Base-by-base conservation (phyloP, 345 rosid species). In the Microcos paniculata region DNA sequence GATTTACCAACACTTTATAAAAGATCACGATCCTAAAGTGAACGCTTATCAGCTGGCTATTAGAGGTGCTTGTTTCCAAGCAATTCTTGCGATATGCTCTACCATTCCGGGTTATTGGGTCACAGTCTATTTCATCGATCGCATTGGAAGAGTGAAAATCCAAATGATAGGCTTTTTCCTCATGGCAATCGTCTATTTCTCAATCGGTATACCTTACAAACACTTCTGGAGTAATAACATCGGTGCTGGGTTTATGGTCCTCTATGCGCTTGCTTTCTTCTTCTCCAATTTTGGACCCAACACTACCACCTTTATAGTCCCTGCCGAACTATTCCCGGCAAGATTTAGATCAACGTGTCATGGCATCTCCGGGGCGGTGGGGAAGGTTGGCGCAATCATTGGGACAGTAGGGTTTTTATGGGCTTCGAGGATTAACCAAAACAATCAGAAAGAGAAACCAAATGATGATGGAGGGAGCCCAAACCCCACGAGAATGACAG, bases 221-320 rank as follows among this genome's bases (percentile, higher is more conserved):
- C 0, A 7, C 15, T 67, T 82, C 76, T 87, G 89, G 96, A 8
- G 0, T 33, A 63, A 72, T 1, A 2, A 76, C 3, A 67, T 72
- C 6, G 48, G 77, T 30, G 15, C 4, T 0, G 90, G 86, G 0
- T 91, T 93, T 73, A 66, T 90, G 67, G 33, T 84, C 64, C 76
- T 91, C 1, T 90, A 89, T 16, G 87, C 84, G 4, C 81, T 88
- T 8, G 81, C 88, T 0, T 91, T 89, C 81, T 93, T 93, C 89
- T 93, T 93, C 42, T 83, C 92, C 52, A 93, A 93, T 79, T 90
- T 90, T 43, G 98, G 98, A 49, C 98, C 97, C 6, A 93, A 93
- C 74, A 85, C 94, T 1, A 91, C 97, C 3, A 91, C 98, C 0
- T 93, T 91, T 70, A 90, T 93, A 0, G 85, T 90, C 49, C 98